Evolutionary conservation across 2,329 filamentous ascomycete species (phyloP).

Genomic region (Clathrospora elynae): DNA sequence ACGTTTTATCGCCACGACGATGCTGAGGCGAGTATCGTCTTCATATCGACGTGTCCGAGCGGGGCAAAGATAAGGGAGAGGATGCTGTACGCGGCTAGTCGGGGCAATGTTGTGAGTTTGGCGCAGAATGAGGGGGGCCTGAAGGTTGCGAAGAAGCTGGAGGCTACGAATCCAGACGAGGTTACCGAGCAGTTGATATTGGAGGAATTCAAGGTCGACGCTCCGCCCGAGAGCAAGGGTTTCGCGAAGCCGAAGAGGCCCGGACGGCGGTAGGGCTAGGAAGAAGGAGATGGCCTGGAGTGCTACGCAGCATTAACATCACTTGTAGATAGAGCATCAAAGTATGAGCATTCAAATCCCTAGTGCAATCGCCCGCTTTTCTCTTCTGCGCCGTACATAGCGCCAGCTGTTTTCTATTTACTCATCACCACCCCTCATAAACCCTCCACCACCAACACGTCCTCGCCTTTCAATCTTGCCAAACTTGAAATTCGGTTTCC

Average conservation of each 20-base stretch:
- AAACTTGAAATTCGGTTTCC: conserved; percentile 20
- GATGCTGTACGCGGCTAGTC: conserved; percentile 77
- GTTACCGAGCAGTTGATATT: conserved; percentile 69
- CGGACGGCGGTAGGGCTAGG: conserved; percentile 58
- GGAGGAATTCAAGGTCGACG: conserved; percentile 72
- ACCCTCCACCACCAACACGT: conserved; percentile 33
- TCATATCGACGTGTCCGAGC: conserved; percentile 81
- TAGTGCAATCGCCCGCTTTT: conserved; percentile 1
- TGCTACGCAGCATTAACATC: too few relatives aligned
- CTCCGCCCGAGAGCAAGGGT: conserved; percentile 68
- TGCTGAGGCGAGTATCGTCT: conserved; percentile 65
- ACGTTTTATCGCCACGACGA: conserved; percentile 76
- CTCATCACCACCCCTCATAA: conserved; percentile 38
- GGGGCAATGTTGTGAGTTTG: conserved; percentile 64
- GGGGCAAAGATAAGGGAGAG: conserved; percentile 77
- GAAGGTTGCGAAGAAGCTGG: conserved; percentile 69
- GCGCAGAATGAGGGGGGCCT: conserved; percentile 70
- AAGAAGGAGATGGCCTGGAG: too few relatives aligned
- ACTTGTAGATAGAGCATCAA: too few relatives aligned
- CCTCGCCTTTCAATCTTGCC: conserved; percentile 40
- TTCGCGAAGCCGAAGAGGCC: conserved; percentile 82
- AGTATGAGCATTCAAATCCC: too few relatives aligned
- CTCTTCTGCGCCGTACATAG: background rate
- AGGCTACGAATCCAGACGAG: conserved; percentile 69
- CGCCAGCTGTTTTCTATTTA: conserved; percentile 7